Evolutionary conservation across 2,329 filamentous ascomycete genomes (phyloP).

Genomic region (Nannizziopsis arthrosporioides): DNA sequence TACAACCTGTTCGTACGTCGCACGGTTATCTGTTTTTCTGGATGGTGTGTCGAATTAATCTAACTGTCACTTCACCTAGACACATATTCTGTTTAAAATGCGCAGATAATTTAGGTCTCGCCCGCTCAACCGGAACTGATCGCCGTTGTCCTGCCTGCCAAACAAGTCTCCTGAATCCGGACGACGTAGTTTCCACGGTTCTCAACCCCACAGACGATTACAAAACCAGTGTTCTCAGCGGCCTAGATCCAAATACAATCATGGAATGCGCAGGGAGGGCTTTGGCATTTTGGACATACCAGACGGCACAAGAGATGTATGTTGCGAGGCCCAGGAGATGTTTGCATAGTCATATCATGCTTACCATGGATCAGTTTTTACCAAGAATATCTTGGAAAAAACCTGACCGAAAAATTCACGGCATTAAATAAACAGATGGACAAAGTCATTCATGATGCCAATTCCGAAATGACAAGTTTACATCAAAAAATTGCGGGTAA

Average conservation of each 20-base stretch:
- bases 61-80: constrained; percentile 35
- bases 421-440: constrained; percentile 56
- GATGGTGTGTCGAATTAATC: neutral
- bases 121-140: constrained; percentile 41
- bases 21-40: constrained; percentile 3
- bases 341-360: neutral
- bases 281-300: constrained; percentile 75
- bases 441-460: constrained; percentile 62
- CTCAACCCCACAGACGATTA: constrained; percentile 78
- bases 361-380: constrained; percentile 46
- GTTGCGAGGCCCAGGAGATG: constrained; percentile 18
- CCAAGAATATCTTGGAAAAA: constrained; percentile 62
- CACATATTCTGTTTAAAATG: constrained; percentile 79
- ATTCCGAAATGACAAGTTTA: constrained; percentile 56
- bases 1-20: constrained; percentile 68
- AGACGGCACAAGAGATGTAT: constrained; percentile 70
- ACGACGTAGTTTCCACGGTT: constrained; percentile 61
- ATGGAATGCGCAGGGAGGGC: constrained; percentile 78
- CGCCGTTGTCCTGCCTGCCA: constrained; percentile 66
- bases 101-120: constrained; percentile 53
- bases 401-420: constrained; percentile 59
- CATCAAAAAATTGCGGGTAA: constrained; percentile 55
- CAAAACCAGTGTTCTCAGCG: constrained; percentile 75
- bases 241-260: constrained; percentile 65
- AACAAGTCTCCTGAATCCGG: constrained; percentile 53